Conservation (phyloP, 2,329 filamentous ascomycete genomes). For the Microcyclospora tardicrescens region DNA sequence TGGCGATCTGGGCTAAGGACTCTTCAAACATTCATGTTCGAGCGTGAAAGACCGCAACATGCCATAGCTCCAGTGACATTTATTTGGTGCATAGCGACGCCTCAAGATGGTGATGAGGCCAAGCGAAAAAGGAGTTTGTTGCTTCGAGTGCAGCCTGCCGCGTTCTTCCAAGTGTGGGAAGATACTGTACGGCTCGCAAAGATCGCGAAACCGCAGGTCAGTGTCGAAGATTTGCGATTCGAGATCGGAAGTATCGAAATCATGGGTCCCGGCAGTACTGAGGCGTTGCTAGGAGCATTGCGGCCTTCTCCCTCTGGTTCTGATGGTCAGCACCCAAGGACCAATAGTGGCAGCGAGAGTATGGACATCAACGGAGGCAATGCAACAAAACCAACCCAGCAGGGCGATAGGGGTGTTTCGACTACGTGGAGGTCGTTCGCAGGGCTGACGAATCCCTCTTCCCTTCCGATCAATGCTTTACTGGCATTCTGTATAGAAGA, state of each 20-base stretch:
- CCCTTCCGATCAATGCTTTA: constrained; percentile 56
- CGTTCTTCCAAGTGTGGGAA: constrained; percentile 57
- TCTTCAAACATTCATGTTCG: constrained; percentile 46
- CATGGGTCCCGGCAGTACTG: constrained; percentile 62
- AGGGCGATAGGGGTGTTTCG: constrained; percentile 11
- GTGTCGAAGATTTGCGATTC: constrained; percentile 56
- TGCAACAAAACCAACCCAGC: neutral
- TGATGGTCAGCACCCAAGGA: neutral
- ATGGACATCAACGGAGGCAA: neutral
- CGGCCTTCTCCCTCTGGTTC: constrained; percentile 28
- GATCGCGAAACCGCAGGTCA: constrained; percentile 47
- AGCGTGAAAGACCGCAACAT: constrained; percentile 39
- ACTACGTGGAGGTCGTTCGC: constrained; percentile 38
- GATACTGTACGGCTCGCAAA: constrained; percentile 46
- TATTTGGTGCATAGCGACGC: constrained; percentile 52
- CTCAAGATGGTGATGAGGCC: constrained; percentile 13
- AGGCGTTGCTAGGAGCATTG: constrained; percentile 59
- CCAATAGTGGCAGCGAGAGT: neutral
- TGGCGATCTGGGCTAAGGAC: constrained; percentile 54
- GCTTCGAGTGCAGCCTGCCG: constrained; percentile 69
- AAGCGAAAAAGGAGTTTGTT: constrained; percentile 44
- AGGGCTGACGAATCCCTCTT: constrained; percentile 53
- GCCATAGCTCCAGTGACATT: constrained; percentile 60
- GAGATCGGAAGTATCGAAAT: constrained; percentile 62
- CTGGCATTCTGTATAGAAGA: constrained; percentile 65